Base-by-base conservation (phyloP, 2,329 filamentous ascomycete species). In the Madurella fahalii region DNA sequence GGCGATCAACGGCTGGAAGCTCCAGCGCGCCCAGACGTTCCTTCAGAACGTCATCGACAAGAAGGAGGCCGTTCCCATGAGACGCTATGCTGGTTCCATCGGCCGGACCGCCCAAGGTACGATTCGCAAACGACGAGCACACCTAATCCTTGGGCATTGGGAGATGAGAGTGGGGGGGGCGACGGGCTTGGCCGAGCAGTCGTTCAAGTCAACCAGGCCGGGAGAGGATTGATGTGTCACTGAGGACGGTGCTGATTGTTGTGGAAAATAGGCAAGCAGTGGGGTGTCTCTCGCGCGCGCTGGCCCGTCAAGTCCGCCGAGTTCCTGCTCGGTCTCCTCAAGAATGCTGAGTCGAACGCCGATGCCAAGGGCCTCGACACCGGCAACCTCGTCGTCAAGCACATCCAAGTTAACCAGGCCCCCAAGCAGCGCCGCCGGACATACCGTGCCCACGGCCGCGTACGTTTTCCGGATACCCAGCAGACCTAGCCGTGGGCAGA, bases 401-500 rank as follows among this genome's bases (percentile, higher is more conserved):
- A 96, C 89, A 99, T 99, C 81, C 94, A 99, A 84, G 94, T 99
- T 85, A 99, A 99, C 90, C 94, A 99, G 85, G 95, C 94, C 69
- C 94, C 94, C 72, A 97, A 97, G 88, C 93, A 97, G 85, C 87
- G 94, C 76, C 86, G 94, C 81, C 88, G 94, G 78, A 99, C 94
- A 74, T 99, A 99, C 89, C 92, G 94, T 86, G 95, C 95, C 65
- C 94, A 99, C 85, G 94, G 94, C 86, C 91, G 94, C 83, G 93
- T 96, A 95, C 71, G 92, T 90, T 57, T 46, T 31, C 46, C 51
- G n/a, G 40, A 25, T 16, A 31, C 12, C 20, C 9, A 40, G n/a
- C 8, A 37, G 52, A 12, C 11, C 17, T 15, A 31, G 11, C 34
- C 8, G 8, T 17, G 15, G 31, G 18, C n/a, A 34, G 15, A 40